Conservation (phyloP, 2,329 filamentous ascomycete genomes). For the Colletotrichum shisoi region DNA sequence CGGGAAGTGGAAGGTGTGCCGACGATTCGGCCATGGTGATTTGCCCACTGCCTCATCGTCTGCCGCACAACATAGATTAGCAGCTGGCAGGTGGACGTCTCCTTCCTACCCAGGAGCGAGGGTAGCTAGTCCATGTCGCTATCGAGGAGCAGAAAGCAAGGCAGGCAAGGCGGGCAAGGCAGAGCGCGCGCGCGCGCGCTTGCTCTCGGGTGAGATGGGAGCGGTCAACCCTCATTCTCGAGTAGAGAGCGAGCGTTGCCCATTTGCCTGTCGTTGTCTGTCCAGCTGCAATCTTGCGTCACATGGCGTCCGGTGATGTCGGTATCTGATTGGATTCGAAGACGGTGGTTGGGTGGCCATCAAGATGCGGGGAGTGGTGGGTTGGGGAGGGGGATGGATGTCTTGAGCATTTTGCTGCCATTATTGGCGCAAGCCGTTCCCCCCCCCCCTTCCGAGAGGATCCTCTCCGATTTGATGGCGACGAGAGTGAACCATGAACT, state of each 20-base stretch:
- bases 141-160: neutral
- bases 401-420: neutral
- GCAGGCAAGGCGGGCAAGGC: neutral
- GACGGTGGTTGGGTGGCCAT: conserved; percentile 30
- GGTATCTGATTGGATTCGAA: conserved; percentile 30
- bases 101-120: neutral
- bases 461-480: conserved; percentile 22
- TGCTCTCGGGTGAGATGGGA: neutral
- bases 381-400: conserved; percentile 1
- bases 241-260: neutral
- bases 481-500: neutral
- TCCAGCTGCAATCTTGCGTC: conserved; percentile 35
- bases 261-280: conserved; percentile 5
- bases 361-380: conserved; percentile 35
- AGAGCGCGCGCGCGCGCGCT: neutral
- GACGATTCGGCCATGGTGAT: conserved; percentile 19
- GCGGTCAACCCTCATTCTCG: neutral
- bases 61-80: conserved; percentile 13
- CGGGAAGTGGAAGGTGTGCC: conserved; percentile 30
- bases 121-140: conserved; percentile 1
- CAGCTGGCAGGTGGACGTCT: conserved; percentile 2
- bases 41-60: conserved; percentile 13
- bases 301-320: conserved; percentile 34
- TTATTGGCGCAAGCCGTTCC: conserved; percentile 17
- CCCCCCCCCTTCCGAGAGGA: conserved; percentile 11